phyloP scores from a whole-genome alignment of 805 yeast genomes.

The Cyberlindnera xylosilytica region DNA sequence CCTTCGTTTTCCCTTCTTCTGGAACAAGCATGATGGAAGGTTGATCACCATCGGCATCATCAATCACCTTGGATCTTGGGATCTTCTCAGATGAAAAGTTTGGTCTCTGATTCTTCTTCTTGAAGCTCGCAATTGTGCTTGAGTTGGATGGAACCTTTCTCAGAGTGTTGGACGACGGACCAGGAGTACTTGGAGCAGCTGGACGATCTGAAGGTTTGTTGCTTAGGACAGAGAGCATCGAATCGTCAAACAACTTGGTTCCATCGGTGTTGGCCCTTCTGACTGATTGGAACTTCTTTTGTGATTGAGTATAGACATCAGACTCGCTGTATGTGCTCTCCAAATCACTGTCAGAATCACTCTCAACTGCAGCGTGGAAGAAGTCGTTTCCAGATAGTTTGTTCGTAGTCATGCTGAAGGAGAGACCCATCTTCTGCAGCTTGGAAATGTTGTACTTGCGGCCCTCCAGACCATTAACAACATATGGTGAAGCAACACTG shows the following conservation, averaged over 20 bases:
- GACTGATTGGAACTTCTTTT: conserved; percentile 6
- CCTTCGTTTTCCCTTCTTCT: conserved; percentile 32
- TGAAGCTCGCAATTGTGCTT: conserved; percentile 9
- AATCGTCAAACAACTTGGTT: neutral
- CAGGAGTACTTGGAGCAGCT: neutral
- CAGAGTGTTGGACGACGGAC: neutral
- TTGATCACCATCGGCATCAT: conserved; percentile 64
- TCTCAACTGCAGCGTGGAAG: conserved; percentile 18
- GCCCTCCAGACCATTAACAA: conserved; percentile 24
- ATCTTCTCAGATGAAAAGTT: conserved; percentile 69
- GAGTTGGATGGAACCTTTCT: conserved; percentile 7
- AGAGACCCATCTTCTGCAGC: conserved; percentile 72
- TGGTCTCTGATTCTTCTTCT: conserved; percentile 40
- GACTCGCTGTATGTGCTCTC: conserved; percentile 23
- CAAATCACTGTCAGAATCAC: conserved; percentile 30
- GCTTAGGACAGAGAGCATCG: neutral
- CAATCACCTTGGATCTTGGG: conserved; percentile 64
- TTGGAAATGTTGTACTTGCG: conserved; percentile 47
- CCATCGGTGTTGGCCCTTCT: conserved; percentile 10
- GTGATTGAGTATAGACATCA: conserved; percentile 11
- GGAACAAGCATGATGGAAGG: conserved; percentile 63
- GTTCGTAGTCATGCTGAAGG: conserved; percentile 72
- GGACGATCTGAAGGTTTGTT: neutral
- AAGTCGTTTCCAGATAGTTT: conserved; percentile 37
- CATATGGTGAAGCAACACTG: conserved; percentile 30